Base-by-base conservation (phyloP, 192 early-diverging fungal genomes). In the Rhizophagus sp. region DNA sequence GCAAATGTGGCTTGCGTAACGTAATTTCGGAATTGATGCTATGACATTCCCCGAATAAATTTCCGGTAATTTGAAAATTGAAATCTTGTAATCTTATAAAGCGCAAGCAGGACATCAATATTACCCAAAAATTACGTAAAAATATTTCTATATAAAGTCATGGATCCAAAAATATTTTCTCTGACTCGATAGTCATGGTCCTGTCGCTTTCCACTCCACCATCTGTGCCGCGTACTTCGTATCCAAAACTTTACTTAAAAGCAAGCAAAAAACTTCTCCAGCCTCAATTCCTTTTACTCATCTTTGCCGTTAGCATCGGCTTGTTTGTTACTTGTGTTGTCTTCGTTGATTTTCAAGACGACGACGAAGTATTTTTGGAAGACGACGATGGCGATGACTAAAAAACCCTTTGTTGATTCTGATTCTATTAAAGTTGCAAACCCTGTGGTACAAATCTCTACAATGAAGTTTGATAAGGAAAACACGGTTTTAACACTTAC, bases 281-380 rank as follows among this genome's bases (percentile, higher is more conserved):
- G 25, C 72, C 72, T 19, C 72, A 57, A 73, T 73, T 57, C 5
- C 50, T 73, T 57, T 49, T 73, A 73, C 47, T 73, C 47, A 57
- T 73, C 24, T 57, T 73, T 17, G 50, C 17, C 25, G 50, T 34
- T 27, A 73, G 47, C 50, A 73, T 73, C 27, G 72, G 47, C 49
- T 61, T 73, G 30, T 73, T 73, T 12, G 25, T 57, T 57, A 73
- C 72, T 25, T 57, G 47, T 30, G 50, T 73, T 47, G 72, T 57
- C 30, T 34, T 73, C 34, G 50, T 73, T 52, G 72, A 73, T 25
- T 49, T 73, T 49, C 72, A 73, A 73, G 72, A 73, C 44, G 72
- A 73, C 49, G 49, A 73, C 71, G 71, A 73, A 52, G 47, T 22
- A 15, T 19, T 33, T 57, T 5, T 57, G 22, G 72, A 73, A 73